Percentiles rank a stretch among this genome's conserved stretches.
Conservation (phyloP, 345 rosid genomes). For the Erysimum cheiranthoides region DNA sequence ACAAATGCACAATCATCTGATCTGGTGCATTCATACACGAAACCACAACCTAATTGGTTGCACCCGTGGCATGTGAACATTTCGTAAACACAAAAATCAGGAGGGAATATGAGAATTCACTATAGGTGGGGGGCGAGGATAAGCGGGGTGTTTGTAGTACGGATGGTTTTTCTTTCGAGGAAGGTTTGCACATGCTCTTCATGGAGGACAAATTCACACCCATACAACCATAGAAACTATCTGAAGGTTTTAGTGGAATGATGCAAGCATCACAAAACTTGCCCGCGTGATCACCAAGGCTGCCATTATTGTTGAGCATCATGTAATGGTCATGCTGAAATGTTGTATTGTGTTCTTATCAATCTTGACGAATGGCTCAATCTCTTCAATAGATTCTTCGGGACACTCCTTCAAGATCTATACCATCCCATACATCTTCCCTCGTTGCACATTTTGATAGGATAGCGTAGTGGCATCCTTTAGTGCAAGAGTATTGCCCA, state of each 20-base stretch:
- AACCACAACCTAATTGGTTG: background rate
- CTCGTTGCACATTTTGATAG: background rate
- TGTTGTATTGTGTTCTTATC: background rate
- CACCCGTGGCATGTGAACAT: background rate
- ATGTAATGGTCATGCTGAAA: background rate
- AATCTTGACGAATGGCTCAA: background rate
- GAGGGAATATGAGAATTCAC: background rate
- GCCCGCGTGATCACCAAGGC: background rate
- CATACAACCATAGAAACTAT: background rate
- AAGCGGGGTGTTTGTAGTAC: conserved; percentile 5
- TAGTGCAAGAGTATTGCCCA: background rate
- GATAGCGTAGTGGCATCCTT: background rate
- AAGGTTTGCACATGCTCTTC: background rate
- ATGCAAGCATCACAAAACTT: background rate
- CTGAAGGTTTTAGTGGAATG: background rate
- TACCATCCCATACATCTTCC: background rate
- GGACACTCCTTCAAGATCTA: background rate
- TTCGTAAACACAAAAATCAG: background rate
- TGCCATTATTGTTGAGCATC: too few species aligned
- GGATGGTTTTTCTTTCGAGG: background rate
- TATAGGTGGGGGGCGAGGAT: background rate
- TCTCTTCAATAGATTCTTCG: background rate
- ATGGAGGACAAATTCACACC: background rate
- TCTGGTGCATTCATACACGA: background rate
- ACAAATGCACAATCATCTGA: background rate